phyloP scores from a whole-genome alignment of 371 early-diverging fungal species.

The Enterocytospora artemiae region DNA sequence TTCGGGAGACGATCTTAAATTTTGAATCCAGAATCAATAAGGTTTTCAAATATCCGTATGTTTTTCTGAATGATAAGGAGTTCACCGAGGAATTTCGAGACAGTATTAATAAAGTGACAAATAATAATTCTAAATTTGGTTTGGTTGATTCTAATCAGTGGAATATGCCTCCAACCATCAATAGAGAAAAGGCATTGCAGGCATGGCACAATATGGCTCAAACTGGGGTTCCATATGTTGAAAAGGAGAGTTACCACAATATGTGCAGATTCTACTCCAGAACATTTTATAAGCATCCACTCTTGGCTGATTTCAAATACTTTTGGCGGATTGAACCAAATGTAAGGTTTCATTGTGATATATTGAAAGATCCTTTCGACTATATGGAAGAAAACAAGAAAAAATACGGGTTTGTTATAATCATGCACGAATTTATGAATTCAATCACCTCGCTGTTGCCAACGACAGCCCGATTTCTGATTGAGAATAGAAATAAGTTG shows the following conservation, averaged over 20 bases:
- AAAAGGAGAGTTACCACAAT: conserved; percentile 70
- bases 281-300: conserved; percentile 70
- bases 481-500: conserved; percentile 21
- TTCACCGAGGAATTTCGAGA: conserved; percentile 68
- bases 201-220: conserved; percentile 61
- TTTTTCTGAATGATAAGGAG: conserved; percentile 63
- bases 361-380: conserved; percentile 72
- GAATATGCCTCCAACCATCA: conserved; percentile 70
- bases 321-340: conserved; percentile 91
- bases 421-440: conserved; percentile 64
- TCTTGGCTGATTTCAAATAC: conserved; percentile 68
- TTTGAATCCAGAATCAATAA: conserved; percentile 71
- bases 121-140: conserved; percentile 61
- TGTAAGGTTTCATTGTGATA: conserved; percentile 70
- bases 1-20: conserved; percentile 63
- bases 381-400: conserved; percentile 64
- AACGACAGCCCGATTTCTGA: conserved; percentile 59
- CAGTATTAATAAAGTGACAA: conserved; percentile 55
- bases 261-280: conserved; percentile 85
- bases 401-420: conserved; percentile 68
- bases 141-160: conserved; percentile 66
- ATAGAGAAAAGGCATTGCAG: conserved; percentile 62
- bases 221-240: conserved; percentile 68
- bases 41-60: conserved; percentile 71
- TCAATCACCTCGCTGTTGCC: conserved; percentile 73